These are phyloP conservation scores for Cenococcum geophilum DNA, from an alignment of 495 filamentous ascomycete genomes.

Conservation along the genomic window DNA sequence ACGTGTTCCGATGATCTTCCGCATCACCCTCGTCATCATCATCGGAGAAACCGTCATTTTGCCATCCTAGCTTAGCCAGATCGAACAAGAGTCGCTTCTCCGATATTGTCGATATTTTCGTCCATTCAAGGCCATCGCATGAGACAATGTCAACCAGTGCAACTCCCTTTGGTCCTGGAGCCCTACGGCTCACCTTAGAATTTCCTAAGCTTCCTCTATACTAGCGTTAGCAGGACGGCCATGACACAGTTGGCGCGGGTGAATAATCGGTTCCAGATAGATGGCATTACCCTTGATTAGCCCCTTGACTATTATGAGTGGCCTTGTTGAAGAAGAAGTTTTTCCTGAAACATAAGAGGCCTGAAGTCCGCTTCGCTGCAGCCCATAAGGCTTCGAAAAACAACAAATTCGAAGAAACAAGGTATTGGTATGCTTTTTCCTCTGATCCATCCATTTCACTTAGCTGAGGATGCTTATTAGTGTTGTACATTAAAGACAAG, in stretches of 20 bases:
- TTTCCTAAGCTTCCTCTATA: slow-evolving; percentile 13
- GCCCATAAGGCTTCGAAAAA: slow-evolving; percentile 37
- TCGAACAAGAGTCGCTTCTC: slow-evolving; percentile 39
- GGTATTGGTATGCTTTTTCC: slow-evolving; percentile 27
- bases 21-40: slow-evolving; percentile 44
- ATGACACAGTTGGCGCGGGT: neutral
- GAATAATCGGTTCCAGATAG: neutral
- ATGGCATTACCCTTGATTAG: slow-evolving; percentile 2
- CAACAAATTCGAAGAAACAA: slow-evolving; percentile 36
- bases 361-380: slow-evolving; percentile 34
- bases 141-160: slow-evolving; percentile 36
- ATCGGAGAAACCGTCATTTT: slow-evolving; percentile 25
- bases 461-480: slow-evolving; percentile 5
- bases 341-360: slow-evolving; percentile 31
- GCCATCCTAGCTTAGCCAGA: slow-evolving; percentile 40
- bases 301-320: slow-evolving; percentile 22
- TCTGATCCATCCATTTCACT: slow-evolving; percentile 12
- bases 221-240: neutral
- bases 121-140: slow-evolving; percentile 35
- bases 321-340: slow-evolving; percentile 20
- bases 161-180: neutral
- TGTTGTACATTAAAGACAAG: neutral
- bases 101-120: slow-evolving; percentile 35
- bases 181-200: slow-evolving; percentile 7
- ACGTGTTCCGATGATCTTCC: neutral